A percentile compares a stretch with the other conserved stretches of the same genome.
Conservation (phyloP, 306 rosid species). For the Mimosa bimucronata region DNA sequence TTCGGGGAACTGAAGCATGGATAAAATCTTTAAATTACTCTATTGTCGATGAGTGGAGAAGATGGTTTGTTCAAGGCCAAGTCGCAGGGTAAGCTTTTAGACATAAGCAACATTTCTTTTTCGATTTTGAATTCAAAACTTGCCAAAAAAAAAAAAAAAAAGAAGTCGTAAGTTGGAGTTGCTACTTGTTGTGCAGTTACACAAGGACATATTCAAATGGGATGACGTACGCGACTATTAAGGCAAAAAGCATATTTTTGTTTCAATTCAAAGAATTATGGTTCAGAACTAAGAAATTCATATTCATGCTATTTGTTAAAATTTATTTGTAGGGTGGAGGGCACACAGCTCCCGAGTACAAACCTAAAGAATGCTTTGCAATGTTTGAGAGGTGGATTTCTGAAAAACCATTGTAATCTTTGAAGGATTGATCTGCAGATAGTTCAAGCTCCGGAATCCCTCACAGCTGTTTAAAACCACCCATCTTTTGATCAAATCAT, state of each 20-base stretch:
- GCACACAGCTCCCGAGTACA: constrained; percentile 48
- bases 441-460: neutral
- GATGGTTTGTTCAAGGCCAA: constrained; percentile 47
- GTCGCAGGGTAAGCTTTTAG: constrained; percentile 46
- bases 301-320: neutral
- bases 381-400: constrained; percentile 50
- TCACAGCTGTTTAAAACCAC: neutral
- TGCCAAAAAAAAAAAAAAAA: no score
- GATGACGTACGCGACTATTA: constrained; percentile 54
- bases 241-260: constrained; percentile 35
- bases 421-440: neutral
- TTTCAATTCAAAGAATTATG: neutral
- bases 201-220: constrained; percentile 47
- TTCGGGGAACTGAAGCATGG: constrained; percentile 53
- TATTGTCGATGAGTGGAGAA: constrained; percentile 54
- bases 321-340: constrained; percentile 49
- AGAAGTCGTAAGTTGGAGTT: neutral
- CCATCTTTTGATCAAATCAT: neutral
- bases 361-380: constrained; percentile 39
- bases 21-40: constrained; percentile 49
- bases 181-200: constrained; percentile 32
- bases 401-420: constrained; percentile 27
- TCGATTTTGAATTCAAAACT: neutral
- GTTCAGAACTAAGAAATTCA: neutral
- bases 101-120: neutral